Base-by-base conservation (phyloP, 2,329 filamentous ascomycete genomes). In the Botrytis squamosa region DNA sequence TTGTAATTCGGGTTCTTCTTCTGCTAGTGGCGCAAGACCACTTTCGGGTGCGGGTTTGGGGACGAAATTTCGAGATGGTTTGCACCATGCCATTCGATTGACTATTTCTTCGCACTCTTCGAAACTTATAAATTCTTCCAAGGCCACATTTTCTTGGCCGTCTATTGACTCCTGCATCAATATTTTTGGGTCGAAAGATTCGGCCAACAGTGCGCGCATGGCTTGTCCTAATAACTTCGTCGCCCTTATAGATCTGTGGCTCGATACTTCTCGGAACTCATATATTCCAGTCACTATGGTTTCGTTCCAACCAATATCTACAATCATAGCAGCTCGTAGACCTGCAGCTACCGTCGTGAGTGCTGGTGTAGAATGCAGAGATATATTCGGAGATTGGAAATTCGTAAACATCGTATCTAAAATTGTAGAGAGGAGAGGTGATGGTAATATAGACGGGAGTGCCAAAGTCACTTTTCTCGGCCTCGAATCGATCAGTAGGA, bases 231-330 rank as follows among this genome's bases (percentile, higher is more conserved):
- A 84, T 73, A 88, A 82, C 79, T 91, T 95, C 74, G 92, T 94
- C 49, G 90, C 94, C 76, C 96, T 87, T 22, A 93, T 86, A 57
- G 89, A 95, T 71, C 93, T 88, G 73, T 86, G 88, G 71, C 89
- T 89, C 25, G 87, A 86, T 1, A 97, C 89, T 81, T 97, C 94
- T 71, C 93, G 91, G 81, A 94, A 97, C 83, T 99, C 96, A 80
- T 95, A 98, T 10, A 98, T 87, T 9, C 91, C 92, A 0, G 94
- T 97, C 36, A 97, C 89, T 0, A 91, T 88, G 0, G 95, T 97
- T 82, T 98, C 96, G 60, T 90, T 88, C 96, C 96, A 99, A 62
- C 95, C 96, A 75, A 99, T 87, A 80, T 99, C 94, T 55, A 99
- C 86, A 0, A 98, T 89, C 60, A 99, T 82, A 1, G 92, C 94